phyloP scores from a whole-genome alignment of 2,329 filamentous ascomycete genomes.

The Neonectria punicea region DNA sequence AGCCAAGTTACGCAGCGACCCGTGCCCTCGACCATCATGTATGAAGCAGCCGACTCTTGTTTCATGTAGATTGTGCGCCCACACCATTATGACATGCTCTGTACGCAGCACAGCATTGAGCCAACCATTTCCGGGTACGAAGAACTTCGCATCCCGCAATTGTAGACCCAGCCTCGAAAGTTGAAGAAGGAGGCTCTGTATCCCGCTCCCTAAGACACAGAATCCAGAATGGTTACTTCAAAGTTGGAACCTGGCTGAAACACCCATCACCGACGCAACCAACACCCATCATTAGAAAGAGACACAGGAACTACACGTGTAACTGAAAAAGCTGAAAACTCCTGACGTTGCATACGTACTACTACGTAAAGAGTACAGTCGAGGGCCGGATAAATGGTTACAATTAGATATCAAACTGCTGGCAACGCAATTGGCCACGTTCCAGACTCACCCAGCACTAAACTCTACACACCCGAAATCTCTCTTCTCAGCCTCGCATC shows the following conservation, averaged over 20 bases:
- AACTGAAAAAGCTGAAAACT: not conserved
- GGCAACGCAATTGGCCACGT: conserved; percentile 23
- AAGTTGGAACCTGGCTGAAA: not conserved
- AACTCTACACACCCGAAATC: conserved; percentile 19
- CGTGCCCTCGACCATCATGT: conserved; percentile 9
- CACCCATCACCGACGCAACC: not conserved
- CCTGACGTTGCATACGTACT: not conserved
- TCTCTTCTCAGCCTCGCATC: conserved; percentile 18
- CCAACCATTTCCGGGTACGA: not conserved
- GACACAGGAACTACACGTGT: not conserved
- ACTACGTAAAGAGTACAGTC: not conserved
- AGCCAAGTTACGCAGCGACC: not conserved
- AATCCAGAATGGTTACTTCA: not conserved
- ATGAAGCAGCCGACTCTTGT: conserved; percentile 19
- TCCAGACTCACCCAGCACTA: conserved; percentile 28
- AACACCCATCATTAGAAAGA: conserved; percentile 4
- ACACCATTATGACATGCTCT: not conserved
- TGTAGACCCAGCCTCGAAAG: not conserved
- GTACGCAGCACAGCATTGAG: not conserved
- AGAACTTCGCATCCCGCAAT: not conserved
- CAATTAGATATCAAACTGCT: conserved; percentile 27
- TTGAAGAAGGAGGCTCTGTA: too few relatives aligned
- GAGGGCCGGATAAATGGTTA: conserved; percentile 16
- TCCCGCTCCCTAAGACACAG: too few relatives aligned
- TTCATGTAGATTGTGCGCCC: conserved; percentile 24